Percentiles rank a stretch among this genome's conserved stretches.
phyloP scores from a whole-genome alignment of 1,284 basidiomycete genomes.

The Tilletia indica region DNA sequence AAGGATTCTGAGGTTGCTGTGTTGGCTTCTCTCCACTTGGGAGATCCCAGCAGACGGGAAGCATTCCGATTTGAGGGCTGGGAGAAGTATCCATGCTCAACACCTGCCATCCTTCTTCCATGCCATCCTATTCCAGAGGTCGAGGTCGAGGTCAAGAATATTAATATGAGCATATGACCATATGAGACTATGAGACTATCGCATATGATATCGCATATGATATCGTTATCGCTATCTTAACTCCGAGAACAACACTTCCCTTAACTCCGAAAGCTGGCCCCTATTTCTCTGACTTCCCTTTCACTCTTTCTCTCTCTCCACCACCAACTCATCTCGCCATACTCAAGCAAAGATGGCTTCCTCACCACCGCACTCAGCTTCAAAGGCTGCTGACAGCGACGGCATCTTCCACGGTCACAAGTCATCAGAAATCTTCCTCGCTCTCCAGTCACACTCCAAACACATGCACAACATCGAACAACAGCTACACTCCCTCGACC shows the following conservation, averaged over 20 bases:
- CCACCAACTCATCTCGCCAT: no score
- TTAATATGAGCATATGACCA: no score
- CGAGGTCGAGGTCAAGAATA: background rate
- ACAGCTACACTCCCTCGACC: conserved; percentile 18
- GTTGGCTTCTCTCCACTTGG: conserved; percentile 74
- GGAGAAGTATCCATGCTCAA: conserved; percentile 29
- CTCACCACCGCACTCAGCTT: no score
- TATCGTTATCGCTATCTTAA: background rate
- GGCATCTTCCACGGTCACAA: conserved; percentile 29
- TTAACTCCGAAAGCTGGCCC: no score
- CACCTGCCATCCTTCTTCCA: background rate
- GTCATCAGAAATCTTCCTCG: conserved; percentile 30
- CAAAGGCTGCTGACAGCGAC: background rate
- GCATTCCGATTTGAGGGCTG: conserved; percentile 40
- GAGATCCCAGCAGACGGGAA: conserved; percentile 39
- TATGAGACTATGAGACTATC: no score
- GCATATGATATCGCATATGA: no score
- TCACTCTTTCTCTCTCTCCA: no score
- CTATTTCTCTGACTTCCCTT: no score
- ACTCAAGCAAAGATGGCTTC: no score
- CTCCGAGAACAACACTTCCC: no score
- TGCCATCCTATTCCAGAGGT: no score
- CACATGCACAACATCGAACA: conserved; percentile 29
- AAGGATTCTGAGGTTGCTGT: conserved; percentile 81
- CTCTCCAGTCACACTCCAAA: conserved; percentile 29